Base-by-base conservation (phyloP, 148 eudicot genomes). In the Amaranthus hypochondriacus region DNA sequence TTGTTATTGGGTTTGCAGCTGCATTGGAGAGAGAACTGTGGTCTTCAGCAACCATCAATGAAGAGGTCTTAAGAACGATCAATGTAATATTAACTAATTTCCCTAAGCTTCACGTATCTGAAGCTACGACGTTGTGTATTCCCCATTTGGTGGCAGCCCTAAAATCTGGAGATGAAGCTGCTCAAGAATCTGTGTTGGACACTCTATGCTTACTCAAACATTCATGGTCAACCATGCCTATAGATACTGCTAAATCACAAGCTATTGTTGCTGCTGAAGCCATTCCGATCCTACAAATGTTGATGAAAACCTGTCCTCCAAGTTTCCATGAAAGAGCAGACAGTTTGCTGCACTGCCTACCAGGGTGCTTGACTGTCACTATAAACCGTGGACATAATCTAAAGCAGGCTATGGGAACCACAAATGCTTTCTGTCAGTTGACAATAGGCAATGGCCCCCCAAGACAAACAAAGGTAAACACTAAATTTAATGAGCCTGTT, bases 351-450 rank as follows among this genome's bases (percentile, higher is more conserved):
- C 87, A 85, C 74, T 78, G 89, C 78, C 84, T 92, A 72, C 97
- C 97, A 55, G 97, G 97, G 75, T 88, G 92, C 75, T 83, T 92
- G 73, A 89, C 92, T 48, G 97, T 92, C 70, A 85, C 90, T 49
- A 79, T 92, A 55, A 83, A 82, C 62, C 83, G 92, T 28, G 97
- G 84, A 43, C 87, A 86, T 73, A 89, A 89, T 77, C 82, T 92
- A 66, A 92, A 79, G 83, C 92, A 89, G 48, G 78, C 86, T 48
- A 83, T 87, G 83, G 92, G 90, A 75, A 85, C 87, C 61, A 88
- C 95, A 62, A 89, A 88, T 83, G 89, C 92, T 73, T 92, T 86
- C 72, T 92, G 90, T 80, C 89, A 77, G 50, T 77, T 89, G 77
- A 85, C 80, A 54, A 86, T 92, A 56, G 94, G 97, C 71, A 87